Conservation (phyloP, 1,284 basidiomycete genomes). For the Tilletia indica region DNA sequence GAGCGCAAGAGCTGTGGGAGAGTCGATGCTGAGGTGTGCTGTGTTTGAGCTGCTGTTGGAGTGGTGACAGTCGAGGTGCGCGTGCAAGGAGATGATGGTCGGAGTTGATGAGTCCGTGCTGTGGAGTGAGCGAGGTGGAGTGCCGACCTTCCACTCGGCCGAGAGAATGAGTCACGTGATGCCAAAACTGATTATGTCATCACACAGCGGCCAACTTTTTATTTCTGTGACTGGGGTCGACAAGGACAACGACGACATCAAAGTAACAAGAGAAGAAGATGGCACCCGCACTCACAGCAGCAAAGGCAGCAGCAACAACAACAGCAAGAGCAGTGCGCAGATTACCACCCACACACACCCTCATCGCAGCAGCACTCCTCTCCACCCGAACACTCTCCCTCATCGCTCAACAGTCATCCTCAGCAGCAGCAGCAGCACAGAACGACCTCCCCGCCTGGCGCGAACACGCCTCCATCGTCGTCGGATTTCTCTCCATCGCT, state of each 20-base stretch:
- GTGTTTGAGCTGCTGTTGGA: background rate
- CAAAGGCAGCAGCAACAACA: background rate
- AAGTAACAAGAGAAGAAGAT: background rate
- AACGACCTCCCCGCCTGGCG: background rate
- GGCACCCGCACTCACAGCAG: background rate
- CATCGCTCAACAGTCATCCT: background rate
- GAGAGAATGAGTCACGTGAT: too few relatives aligned
- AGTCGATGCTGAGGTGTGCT: background rate
- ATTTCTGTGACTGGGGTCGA: background rate
- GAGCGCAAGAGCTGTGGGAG: background rate
- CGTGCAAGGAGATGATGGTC: background rate
- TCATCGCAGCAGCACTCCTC: constrained; percentile 3
- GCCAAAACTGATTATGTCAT: background rate
- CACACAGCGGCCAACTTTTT: background rate
- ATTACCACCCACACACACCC: too few relatives aligned
- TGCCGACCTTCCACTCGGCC: too few relatives aligned
- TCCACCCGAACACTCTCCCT: constrained; percentile 16
- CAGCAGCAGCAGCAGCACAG: too few relatives aligned
- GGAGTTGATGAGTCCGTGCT: background rate
- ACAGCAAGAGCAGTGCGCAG: background rate
- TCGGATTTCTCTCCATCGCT: constrained; percentile 34
- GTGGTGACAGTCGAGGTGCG: background rate
- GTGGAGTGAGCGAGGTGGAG: background rate
- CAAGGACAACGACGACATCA: background rate
- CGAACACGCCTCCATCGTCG: constrained; percentile 16